phyloP scores from a whole-genome alignment of 306 rosid species.

The Hippophae rhamnoides region DNA sequence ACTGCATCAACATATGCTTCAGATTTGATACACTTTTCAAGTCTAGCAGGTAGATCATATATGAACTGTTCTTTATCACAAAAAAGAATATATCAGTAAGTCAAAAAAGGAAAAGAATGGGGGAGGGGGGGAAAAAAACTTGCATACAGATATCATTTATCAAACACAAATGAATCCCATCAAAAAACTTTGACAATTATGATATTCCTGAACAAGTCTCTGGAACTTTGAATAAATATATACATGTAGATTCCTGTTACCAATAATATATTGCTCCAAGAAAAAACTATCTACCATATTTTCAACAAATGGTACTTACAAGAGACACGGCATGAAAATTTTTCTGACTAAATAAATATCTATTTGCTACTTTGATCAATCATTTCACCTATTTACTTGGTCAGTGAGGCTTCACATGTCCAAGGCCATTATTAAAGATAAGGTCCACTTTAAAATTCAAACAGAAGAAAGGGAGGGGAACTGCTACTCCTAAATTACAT shows the following conservation, averaged over 20 bases:
- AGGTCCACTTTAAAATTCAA: background rate
- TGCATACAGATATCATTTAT: background rate
- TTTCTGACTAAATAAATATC: background rate
- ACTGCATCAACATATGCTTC: slow-evolving; percentile 90
- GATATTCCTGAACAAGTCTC: background rate
- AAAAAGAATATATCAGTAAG: slow-evolving; percentile 16
- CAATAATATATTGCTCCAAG: background rate
- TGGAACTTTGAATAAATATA: background rate
- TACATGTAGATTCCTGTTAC: background rate
- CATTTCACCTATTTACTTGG: background rate
- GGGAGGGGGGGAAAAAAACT: background rate
- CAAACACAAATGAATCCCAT: background rate
- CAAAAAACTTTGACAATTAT: background rate
- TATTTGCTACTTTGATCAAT: background rate
- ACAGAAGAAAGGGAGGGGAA: background rate
- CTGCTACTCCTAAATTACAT: background rate
- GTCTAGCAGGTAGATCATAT: slow-evolving; percentile 88
- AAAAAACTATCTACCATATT: background rate
- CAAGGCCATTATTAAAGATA: background rate
- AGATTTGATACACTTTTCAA: slow-evolving; percentile 75
- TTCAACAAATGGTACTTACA: background rate
- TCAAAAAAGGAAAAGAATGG: background rate
- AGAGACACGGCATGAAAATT: background rate
- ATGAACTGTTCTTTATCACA: slow-evolving; percentile 64
- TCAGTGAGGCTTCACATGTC: background rate